Conservation (phyloP, 139 green algal species). For the Chlorella sp. region DNA sequence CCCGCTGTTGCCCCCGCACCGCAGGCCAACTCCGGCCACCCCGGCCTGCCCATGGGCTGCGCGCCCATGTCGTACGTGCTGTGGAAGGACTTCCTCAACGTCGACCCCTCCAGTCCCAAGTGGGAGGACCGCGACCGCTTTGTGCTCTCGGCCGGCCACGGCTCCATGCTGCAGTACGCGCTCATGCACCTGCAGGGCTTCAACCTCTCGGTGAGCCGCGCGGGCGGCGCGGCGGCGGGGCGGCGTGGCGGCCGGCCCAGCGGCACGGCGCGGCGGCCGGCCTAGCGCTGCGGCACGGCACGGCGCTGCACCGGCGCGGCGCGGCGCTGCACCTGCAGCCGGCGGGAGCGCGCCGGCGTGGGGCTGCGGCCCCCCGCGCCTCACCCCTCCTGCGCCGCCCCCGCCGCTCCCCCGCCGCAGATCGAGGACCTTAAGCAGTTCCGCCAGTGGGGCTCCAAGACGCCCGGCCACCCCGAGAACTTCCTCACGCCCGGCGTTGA, state of each 20-base stretch:
- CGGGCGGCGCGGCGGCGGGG: too few relatives aligned
- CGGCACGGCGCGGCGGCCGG: too few relatives aligned
- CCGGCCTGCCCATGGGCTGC: conserved; percentile 96
- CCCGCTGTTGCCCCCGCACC: conserved; percentile 51
- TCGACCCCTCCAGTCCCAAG: conserved; percentile 94
- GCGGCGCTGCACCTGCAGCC: too few relatives aligned
- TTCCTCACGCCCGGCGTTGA: conserved; percentile 95
- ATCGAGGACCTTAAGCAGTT: conserved; percentile 97
- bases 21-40: conserved; percentile 94
- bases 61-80: conserved; percentile 98
- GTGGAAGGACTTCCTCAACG: conserved; percentile 94
- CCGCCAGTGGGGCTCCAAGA: conserved; percentile 93
- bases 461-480: conserved; percentile 98
- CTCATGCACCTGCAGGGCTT: conserved; percentile 97
- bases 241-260: too few relatives aligned
- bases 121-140: conserved; percentile 98
- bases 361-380: too few relatives aligned
- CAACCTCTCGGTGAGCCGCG: conserved; percentile 63
- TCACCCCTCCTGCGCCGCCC: background rate
- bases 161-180: conserved; percentile 99
- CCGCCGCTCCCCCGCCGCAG: conserved; percentile 41
- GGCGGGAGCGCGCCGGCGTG: too few relatives aligned
- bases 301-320: too few relatives aligned
- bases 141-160: conserved; percentile 98
- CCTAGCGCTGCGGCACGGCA: too few relatives aligned